These are phyloP conservation scores for Amborella trichopoda DNA, from an alignment of 164 flowering plant genomes.

Conservation along the genomic window DNA sequence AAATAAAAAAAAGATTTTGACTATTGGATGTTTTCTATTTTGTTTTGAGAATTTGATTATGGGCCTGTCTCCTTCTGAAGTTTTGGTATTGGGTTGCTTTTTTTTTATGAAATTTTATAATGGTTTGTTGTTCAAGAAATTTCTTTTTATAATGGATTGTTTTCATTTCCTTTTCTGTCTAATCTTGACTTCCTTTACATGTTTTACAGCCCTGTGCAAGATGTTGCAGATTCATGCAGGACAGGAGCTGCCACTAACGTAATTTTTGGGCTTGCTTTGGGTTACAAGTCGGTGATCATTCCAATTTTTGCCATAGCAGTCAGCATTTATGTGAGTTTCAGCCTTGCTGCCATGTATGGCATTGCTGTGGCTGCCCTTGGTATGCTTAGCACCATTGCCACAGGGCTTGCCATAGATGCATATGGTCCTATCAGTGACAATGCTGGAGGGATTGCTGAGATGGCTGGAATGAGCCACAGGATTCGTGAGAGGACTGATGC, in stretches of 20 bases:
- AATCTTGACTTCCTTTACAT: background rate
- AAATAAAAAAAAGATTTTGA: no score
- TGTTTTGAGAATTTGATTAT: no score
- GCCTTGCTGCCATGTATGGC: conserved; percentile 16
- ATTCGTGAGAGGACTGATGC: conserved; percentile 75
- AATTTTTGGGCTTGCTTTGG: conserved; percentile 15
- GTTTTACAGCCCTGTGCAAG: conserved; percentile 16
- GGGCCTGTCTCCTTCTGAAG: no score
- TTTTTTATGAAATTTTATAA: no score
- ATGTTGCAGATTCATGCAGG: conserved; percentile 18
- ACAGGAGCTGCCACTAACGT: conserved; percentile 16
- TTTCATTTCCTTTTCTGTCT: background rate
- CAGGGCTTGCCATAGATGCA: conserved; percentile 66
- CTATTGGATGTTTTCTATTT: no score
- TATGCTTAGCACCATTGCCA: conserved; percentile 53
- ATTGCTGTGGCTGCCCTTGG: conserved; percentile 28
- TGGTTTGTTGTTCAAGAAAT: no score
- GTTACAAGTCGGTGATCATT: conserved; percentile 13
- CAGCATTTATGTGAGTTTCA: conserved; percentile 11
- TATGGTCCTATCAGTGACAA: conserved; percentile 74
- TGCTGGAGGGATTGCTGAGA: conserved; percentile 78
- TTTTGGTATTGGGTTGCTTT: no score
- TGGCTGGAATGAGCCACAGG: conserved; percentile 76
- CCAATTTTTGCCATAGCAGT: conserved; percentile 16
- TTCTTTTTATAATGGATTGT: background rate